Base-by-base conservation (phyloP, 148 eudicot genomes). In the Rhododendron mucronatum region DNA sequence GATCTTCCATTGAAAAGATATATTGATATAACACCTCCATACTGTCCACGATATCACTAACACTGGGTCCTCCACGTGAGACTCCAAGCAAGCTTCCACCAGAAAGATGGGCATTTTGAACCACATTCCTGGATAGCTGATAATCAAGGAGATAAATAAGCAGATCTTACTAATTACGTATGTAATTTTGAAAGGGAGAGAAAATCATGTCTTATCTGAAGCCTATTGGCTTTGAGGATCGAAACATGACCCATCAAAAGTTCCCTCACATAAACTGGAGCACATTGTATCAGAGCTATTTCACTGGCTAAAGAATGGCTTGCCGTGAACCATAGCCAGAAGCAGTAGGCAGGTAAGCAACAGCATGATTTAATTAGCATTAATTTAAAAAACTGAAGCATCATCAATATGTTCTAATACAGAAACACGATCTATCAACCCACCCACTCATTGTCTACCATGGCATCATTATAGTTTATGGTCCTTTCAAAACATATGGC, bases 71-170 rank as follows among this genome's bases (percentile, higher is more conserved):
- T 85, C 99, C 99, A 71, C 99, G 98, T 26, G 99, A 97, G 84
- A 97, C 99, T 84, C 99, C 99, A 85, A 97, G 88, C 87, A 95
- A 93, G 91, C 99, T 97, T 39, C 99, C 99, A 63, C 99, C 99
- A 79, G 99, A 95, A 35, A 97, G 95, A 88, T 97, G 99, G 79
- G 95, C 87, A 90, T 97, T 97, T 89, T 97, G 98, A 86, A 97
- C 98, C 78, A 94, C 98, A 88, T 92, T 94, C 91, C 99, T 88
- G 23, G 98, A 91, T 59, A 97, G 91, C 99, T 97, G 91, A 78
- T 21, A 41, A 82, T 15, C 73, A 85, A 82, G 26, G 12, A 82
- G 53, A 71, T 14, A 5, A 15, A 63, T 81, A 28, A 48, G 41
- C 37, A 59, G 33, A 73, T 55, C 87, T 86, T 14, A 85, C 69